A percentile compares a stretch with the other conserved stretches of the same genome.
Conservation (phyloP, 2,329 filamentous ascomycete genomes). For the Curvularia sp. region DNA sequence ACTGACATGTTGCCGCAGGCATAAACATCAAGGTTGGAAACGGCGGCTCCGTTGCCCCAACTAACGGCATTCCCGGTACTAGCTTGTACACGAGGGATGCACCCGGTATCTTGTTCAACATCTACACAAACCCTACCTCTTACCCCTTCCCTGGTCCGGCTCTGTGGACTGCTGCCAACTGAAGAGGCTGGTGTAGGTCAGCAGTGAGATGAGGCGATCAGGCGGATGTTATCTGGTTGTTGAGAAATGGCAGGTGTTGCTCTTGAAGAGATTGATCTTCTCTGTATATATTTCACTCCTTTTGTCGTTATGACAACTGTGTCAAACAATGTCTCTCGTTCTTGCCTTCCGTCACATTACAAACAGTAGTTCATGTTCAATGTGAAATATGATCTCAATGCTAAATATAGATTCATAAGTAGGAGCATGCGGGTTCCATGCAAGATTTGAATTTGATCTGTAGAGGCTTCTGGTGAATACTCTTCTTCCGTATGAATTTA, state of each 20-base stretch:
- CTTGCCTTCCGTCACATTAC: background rate
- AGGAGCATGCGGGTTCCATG: background rate
- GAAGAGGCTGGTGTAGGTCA: background rate
- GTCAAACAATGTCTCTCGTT: background rate
- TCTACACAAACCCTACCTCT: conserved; percentile 43
- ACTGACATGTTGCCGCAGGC: background rate
- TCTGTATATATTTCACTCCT: background rate
- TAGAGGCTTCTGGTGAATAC: background rate
- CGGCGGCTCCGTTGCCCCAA: conserved; percentile 48
- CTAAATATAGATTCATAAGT: background rate
- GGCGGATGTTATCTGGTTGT: background rate
- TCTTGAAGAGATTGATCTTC: background rate
- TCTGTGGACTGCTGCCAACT: conserved; percentile 46
- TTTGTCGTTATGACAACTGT: background rate
- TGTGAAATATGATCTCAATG: background rate
- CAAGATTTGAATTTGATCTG: background rate
- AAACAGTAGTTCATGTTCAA: background rate
- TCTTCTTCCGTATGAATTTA: background rate
- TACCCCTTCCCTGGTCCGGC: conserved; percentile 50
- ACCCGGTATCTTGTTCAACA: conserved; percentile 54
- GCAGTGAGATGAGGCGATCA: background rate
- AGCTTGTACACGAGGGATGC: conserved; percentile 53
- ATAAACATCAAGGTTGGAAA: conserved; percentile 54
- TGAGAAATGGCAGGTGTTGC: background rate
- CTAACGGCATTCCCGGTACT: conserved; percentile 49